Conservation (phyloP, 75 land plant genomes). For the Pseudotsuga menziesii region DNA sequence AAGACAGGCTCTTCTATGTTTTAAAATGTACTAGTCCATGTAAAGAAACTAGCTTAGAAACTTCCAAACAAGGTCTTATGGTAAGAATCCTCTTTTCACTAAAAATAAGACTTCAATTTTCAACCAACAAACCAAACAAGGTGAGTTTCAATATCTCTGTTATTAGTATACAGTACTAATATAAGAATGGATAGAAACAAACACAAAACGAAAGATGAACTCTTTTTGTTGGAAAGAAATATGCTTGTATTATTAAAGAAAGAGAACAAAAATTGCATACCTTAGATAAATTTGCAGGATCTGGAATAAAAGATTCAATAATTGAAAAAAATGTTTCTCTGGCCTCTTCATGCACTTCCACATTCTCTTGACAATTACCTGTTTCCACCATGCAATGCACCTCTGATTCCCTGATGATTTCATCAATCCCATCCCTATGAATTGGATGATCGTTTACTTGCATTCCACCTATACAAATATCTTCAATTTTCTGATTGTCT, state of each 20-base stretch:
- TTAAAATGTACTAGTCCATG: not conserved
- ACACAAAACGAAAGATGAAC: not conserved
- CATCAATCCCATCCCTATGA: not conserved
- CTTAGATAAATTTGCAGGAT: not conserved
- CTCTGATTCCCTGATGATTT: not conserved
- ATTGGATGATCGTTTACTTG: not conserved
- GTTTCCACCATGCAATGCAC: not conserved
- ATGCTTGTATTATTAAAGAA: not conserved
- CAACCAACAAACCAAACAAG: not conserved
- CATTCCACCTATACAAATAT: too few relatives aligned
- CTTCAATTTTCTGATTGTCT: too few relatives aligned
- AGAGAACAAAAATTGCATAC: not conserved
- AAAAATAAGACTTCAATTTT: not conserved
- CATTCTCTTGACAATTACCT: not conserved
- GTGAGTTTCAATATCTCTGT: not conserved
- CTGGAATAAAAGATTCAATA: not conserved
- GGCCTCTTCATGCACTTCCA: not conserved
- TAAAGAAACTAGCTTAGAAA: not conserved
- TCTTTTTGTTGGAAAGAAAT: not conserved
- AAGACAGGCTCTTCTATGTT: not conserved
- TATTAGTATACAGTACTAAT: not conserved
- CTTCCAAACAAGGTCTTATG: not conserved
- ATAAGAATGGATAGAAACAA: not conserved
- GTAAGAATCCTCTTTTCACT: not conserved
- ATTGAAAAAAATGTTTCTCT: not conserved